These are phyloP conservation scores for Physcomitrium patens DNA, from an alignment of 225 moss, liverwort and hornwort species.

Conservation along the genomic window DNA sequence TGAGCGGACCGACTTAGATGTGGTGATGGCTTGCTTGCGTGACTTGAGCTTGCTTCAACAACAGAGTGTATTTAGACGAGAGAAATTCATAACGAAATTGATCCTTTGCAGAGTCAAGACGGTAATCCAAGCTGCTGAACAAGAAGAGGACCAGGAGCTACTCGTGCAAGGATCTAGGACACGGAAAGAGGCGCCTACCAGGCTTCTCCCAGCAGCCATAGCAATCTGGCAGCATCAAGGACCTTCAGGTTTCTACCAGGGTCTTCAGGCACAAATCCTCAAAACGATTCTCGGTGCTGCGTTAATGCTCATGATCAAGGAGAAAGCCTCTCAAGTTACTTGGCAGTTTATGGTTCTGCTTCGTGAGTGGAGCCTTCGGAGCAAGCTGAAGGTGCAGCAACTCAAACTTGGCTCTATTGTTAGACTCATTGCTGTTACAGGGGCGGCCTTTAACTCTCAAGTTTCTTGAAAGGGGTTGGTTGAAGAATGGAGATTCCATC, in stretches of 20 bases:
- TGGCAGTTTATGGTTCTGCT: conserved; percentile 60
- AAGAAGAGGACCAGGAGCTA: conserved; percentile 27
- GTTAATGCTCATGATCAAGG: conserved; percentile 79
- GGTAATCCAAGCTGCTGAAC: conserved; percentile 38
- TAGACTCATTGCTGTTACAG: conserved; percentile 29
- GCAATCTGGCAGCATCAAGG: conserved; percentile 71
- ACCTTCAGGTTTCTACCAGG: conserved; percentile 64
- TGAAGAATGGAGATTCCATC: background rate
- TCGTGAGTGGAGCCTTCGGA: conserved; percentile 53
- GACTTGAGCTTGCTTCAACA: background rate
- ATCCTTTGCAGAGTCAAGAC: conserved; percentile 28
- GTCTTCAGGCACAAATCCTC: conserved; percentile 71
- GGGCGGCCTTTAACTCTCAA: conserved; percentile 40
- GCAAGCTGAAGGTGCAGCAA: conserved; percentile 40
- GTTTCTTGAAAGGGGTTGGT: conserved; percentile 8
- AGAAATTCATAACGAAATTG: background rate
- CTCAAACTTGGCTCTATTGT: conserved; percentile 43
- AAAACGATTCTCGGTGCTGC: conserved; percentile 79
- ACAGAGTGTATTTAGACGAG: background rate
- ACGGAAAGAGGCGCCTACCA: conserved; percentile 34
- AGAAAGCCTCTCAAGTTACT: conserved; percentile 63
- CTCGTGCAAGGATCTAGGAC: conserved; percentile 11
- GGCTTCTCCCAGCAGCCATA: conserved; percentile 52
- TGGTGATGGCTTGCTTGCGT: background rate
- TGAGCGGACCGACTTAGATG: background rate